Base-by-base conservation (phyloP, 495 filamentous ascomycete species). In the Aspergillus heteromorphus region DNA sequence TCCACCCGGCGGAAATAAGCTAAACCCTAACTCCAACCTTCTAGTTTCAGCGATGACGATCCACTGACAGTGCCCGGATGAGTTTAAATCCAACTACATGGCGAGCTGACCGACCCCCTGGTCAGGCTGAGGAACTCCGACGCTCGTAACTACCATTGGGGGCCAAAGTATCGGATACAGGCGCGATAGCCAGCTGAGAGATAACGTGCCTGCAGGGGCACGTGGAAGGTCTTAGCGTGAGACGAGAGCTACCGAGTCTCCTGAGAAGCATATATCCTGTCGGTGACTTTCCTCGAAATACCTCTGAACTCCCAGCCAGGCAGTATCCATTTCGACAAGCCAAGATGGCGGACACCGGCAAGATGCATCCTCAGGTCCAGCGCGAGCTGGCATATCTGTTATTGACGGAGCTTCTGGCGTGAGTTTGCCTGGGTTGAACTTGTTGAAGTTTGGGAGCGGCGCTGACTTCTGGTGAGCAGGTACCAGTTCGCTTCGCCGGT, bases 401-500 rank as follows among this genome's bases (percentile, higher is more conserved):
- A 73, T 84, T 97, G 60, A 87, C 97, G 51, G 92, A 97, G 83
- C 86, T 97, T 45, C 84, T 97, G 48, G 92, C 92, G 72, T 97
- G 31, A 38, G 48, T 40, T 38, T 11, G 13, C 13, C 48, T 45
- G 8, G n/a, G n/a, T n/a, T n/a, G n/a, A n/a, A n/a, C n/a, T 13
- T 10, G 25, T 25, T 1, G 23, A 27, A 4, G 19, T 25, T 13
- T 10, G 10, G 20, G 4, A 25, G 14, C 20, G 20, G n/a, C 6
- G 18, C 29, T 34, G 8, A 51, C 21, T 13, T 21, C 18, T 21
- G 19, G 9, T 51, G 4, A 27, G 7, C 23, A 51, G 48, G 34
- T 40, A 96, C 73, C 92, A 97, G 68, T 97, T 97, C 71, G 92
- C 92, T 62, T 95, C 90, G 21, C 92, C 92, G 16, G 92, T 97